Evolutionary conservation across 169 alveolate species (phyloP).

Genomic region (Besnoitia besnoiti): DNA sequence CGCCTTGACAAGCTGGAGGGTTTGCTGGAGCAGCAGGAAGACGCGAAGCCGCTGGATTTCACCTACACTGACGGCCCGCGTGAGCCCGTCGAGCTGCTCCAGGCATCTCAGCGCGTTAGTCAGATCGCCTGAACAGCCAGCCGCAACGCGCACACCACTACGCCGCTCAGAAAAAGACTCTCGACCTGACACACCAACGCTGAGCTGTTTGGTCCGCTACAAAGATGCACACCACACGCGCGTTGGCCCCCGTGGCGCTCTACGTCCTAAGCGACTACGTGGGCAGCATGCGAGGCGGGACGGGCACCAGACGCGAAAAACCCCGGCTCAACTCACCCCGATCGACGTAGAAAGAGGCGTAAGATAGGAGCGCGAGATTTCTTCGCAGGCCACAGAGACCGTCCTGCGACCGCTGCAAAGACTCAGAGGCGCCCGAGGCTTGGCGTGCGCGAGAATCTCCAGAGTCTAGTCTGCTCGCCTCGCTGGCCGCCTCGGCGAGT

Average conservation of each 20-base stretch:
- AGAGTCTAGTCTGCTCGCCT: not conserved
- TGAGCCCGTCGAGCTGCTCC: constrained; percentile 14
- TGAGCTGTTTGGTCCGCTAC: too few species aligned
- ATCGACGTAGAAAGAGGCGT: constrained; percentile 11
- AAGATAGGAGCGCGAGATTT: constrained; percentile 12
- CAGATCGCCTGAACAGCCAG: not conserved
- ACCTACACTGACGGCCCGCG: not conserved
- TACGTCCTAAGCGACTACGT: too few species aligned
- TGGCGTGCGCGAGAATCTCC: not conserved
- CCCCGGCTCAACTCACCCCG: not conserved
- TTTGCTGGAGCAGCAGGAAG: not conserved
- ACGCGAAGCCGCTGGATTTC: not conserved
- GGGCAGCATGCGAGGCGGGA: too few species aligned
- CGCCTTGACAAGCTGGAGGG: constrained; percentile 1
- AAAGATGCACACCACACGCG: too few species aligned
- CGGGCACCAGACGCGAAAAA: too few species aligned
- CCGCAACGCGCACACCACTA: too few species aligned
- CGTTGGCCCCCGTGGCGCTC: too few species aligned
- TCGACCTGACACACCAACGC: too few species aligned
- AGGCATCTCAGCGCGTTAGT: not conserved
- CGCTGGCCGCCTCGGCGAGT: not conserved
- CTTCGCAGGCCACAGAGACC: not conserved
- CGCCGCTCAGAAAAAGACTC: too few species aligned
- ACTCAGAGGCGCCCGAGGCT: too few species aligned
- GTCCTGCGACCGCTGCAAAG: too few species aligned